A percentile compares a stretch with the other conserved stretches of the same genome.
These are phyloP conservation scores for Xylaria hypoxylon DNA, from an alignment of 2,329 filamentous ascomycete species.

Conservation along the genomic window DNA sequence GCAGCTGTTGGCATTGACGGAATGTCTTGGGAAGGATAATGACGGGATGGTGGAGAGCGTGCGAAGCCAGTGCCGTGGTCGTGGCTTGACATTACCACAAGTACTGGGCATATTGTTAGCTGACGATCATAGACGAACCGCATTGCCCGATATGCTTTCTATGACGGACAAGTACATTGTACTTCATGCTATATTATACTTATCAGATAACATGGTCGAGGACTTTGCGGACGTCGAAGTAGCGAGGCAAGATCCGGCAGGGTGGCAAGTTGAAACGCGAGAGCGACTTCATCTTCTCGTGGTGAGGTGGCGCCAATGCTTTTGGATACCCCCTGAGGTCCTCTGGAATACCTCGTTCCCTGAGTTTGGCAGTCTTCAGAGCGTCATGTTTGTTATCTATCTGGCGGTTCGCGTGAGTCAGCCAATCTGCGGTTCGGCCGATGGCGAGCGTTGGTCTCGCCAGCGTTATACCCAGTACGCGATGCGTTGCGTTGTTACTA, in stretches of 20 bases:
- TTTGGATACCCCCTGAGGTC: conserved; percentile 31
- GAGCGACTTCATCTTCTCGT: conserved; percentile 28
- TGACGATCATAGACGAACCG: conserved; percentile 17
- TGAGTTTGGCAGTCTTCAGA: conserved; percentile 27
- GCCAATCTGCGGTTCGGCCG: background rate
- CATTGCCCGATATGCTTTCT: conserved; percentile 22
- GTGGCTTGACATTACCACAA: conserved; percentile 19
- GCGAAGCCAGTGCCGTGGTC: background rate
- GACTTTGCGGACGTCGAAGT: background rate
- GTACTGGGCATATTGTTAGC: conserved; percentile 17
- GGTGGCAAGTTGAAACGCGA: conserved; percentile 30
- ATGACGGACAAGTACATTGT: conserved; percentile 25
- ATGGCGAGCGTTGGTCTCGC: conserved; percentile 5
- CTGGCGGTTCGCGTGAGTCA: conserved; percentile 28
- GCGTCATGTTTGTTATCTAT: conserved; percentile 27
- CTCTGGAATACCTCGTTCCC: conserved; percentile 27
- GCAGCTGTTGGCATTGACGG: conserved; percentile 3
- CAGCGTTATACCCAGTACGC: conserved; percentile 17
- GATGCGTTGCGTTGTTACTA: conserved; percentile 25
- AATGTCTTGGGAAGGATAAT: conserved; percentile 1
- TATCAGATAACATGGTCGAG: conserved; percentile 27
- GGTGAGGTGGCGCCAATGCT: conserved; percentile 31
- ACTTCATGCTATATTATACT: conserved; percentile 26
- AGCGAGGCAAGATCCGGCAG: background rate
- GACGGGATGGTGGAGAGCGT: background rate